phyloP scores from a whole-genome alignment of 805 yeast species.

The Kurtzmaniella fragi region DNA sequence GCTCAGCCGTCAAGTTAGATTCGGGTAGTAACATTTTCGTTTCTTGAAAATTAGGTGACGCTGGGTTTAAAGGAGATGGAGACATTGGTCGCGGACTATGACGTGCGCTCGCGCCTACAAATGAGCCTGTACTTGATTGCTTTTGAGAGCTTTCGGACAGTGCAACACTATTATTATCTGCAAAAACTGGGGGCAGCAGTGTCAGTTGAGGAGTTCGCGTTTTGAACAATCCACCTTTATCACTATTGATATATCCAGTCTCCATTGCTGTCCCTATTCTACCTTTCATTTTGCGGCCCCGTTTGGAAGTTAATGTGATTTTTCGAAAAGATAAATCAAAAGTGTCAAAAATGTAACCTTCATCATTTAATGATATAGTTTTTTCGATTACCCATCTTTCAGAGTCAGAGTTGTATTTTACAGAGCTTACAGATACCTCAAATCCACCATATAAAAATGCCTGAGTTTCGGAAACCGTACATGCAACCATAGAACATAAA shows the following conservation, averaged over 20 bases:
- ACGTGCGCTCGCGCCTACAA: not conserved
- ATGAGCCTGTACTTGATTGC: not conserved
- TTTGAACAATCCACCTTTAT: not conserved
- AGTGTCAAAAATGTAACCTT: conserved; percentile 57
- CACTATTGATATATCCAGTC: not conserved
- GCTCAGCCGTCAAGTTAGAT: no score
- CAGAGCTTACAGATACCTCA: conserved; percentile 26
- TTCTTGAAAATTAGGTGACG: not conserved
- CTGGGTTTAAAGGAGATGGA: not conserved
- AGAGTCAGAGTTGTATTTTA: conserved; percentile 14
- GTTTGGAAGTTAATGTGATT: conserved; percentile 22
- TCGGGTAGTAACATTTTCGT: not conserved
- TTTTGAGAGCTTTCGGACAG: not conserved
- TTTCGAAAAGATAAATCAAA: conserved; percentile 44
- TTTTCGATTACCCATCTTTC: conserved; percentile 37
- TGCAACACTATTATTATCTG: conserved; percentile 6
- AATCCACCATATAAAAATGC: conserved; percentile 70
- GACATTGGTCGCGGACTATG: not conserved
- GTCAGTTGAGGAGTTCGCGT: conserved; percentile 7
- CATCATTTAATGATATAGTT: conserved; percentile 44
- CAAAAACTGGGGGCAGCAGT: conserved; percentile 17
- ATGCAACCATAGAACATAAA: conserved; percentile 43
- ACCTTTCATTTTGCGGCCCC: conserved; percentile 15
- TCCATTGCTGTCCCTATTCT: conserved; percentile 28
- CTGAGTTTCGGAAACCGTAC: conserved; percentile 50